Evolutionary conservation across 345 rosid species (phyloP).

Genomic region (Populus deltoides): DNA sequence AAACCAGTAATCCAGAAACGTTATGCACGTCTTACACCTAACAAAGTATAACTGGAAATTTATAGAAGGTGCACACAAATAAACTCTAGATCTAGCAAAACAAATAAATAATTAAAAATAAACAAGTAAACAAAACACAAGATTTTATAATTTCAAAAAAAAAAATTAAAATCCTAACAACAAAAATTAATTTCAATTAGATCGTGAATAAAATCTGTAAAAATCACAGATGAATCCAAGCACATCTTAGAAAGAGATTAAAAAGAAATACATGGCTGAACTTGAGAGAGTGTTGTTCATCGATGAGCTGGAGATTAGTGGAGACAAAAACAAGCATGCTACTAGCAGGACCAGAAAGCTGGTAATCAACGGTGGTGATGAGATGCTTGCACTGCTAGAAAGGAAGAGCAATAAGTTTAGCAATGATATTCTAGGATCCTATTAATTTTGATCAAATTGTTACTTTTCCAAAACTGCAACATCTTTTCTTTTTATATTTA

Average conservation of each 20-base stretch:
- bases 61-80: not conserved
- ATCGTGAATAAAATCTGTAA: not conserved
- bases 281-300: constrained; percentile 89
- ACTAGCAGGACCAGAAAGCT: constrained; percentile 90
- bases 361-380: constrained; percentile 83
- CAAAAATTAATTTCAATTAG: not conserved
- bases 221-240: not conserved
- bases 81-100: constrained; percentile 13
- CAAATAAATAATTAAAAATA: not conserved
- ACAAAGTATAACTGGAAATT: not conserved
- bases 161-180: not conserved
- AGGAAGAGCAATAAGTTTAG: constrained; percentile 75
- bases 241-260: too few relatives aligned
- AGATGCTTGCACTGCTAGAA: constrained; percentile 89
- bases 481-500: too few relatives aligned
- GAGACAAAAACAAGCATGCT: constrained; percentile 92
- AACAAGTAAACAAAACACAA: too few relatives aligned
- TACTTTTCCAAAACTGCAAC: too few relatives aligned
- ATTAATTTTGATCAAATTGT: too few relatives aligned
- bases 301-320: constrained; percentile 84
- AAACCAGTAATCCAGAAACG: too few relatives aligned
- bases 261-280: constrained; percentile 67
- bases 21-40: too few relatives aligned
- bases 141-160: too few relatives aligned
- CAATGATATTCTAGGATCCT: constrained; percentile 67